phyloP scores from a whole-genome alignment of 257 asterid genomes.

The Cruciata laevipes region DNA sequence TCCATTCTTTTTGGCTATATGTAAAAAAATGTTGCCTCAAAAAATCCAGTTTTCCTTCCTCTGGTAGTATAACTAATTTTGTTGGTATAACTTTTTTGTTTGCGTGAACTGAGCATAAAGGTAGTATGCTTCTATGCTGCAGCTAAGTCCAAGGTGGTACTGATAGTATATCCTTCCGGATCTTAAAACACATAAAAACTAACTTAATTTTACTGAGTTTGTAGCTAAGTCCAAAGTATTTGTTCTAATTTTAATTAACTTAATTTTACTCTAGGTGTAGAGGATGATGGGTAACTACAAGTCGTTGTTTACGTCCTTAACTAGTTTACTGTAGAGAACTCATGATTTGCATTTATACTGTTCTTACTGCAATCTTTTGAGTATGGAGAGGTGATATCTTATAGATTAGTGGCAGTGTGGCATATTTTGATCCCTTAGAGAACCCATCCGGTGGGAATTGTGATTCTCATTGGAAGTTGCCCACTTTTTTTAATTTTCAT shows the following conservation, averaged over 20 bases:
- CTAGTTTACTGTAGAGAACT: background rate
- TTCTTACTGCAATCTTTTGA: background rate
- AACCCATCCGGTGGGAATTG: background rate
- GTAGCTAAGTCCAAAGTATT: background rate
- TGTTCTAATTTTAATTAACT: background rate
- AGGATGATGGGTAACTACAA: background rate
- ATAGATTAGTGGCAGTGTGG: background rate
- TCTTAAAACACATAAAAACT: background rate
- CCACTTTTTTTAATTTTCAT: background rate
- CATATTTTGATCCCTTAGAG: background rate
- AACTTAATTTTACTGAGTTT: background rate
- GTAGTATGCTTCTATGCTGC: background rate
- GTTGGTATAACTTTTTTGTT: background rate
- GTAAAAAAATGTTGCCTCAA: too few relatives aligned
- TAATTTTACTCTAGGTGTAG: too few relatives aligned
- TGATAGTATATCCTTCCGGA: too few relatives aligned
- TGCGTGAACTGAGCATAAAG: background rate
- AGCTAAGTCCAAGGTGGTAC: too few relatives aligned
- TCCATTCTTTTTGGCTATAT: background rate
- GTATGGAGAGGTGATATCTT: background rate
- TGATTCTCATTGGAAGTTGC: background rate
- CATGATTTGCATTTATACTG: background rate
- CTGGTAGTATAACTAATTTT: background rate
- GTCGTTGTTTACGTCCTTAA: background rate
- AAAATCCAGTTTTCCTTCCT: background rate